Conservation (phyloP, 345 rosid species). For the Laguncularia racemosa region DNA sequence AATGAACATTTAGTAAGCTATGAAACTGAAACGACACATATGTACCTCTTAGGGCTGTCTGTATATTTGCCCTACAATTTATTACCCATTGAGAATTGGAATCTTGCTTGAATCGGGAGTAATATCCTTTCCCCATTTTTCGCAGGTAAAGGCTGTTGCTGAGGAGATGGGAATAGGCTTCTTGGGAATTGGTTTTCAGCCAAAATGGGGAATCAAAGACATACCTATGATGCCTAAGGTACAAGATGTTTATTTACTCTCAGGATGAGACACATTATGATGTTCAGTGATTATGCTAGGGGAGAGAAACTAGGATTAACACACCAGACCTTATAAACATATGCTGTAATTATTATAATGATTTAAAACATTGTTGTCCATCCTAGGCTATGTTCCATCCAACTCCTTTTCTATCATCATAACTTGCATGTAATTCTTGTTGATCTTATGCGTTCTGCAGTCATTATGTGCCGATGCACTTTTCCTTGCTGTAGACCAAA, state of each 20-base stretch:
- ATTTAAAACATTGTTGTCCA: too few relatives aligned
- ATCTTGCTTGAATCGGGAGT: neutral
- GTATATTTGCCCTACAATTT: neutral
- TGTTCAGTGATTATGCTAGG: neutral
- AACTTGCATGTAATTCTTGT: too few relatives aligned
- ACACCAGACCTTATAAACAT: too few relatives aligned
- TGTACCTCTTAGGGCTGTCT: neutral
- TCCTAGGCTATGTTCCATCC: too few relatives aligned
- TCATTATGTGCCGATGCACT: too few relatives aligned
- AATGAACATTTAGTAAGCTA: too few relatives aligned
- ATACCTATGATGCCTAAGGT: slow-evolving; percentile 99
- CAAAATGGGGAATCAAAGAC: slow-evolving; percentile 77
- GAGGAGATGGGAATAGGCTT: slow-evolving; percentile 99
- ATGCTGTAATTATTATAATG: too few relatives aligned
- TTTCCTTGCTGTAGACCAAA: too few relatives aligned
- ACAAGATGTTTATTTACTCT: slow-evolving; percentile 6
- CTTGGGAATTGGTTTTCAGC: slow-evolving; percentile 97
- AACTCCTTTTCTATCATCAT: too few relatives aligned
- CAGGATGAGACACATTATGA: neutral
- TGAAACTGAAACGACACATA: neutral
- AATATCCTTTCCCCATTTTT: neutral
- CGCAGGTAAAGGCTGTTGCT: slow-evolving; percentile 95
- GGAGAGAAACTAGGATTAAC: neutral
- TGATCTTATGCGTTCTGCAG: too few relatives aligned
- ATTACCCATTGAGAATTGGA: neutral